These are phyloP conservation scores for Alnus glutinosa DNA, from an alignment of 306 rosid genomes.

Conservation along the genomic window DNA sequence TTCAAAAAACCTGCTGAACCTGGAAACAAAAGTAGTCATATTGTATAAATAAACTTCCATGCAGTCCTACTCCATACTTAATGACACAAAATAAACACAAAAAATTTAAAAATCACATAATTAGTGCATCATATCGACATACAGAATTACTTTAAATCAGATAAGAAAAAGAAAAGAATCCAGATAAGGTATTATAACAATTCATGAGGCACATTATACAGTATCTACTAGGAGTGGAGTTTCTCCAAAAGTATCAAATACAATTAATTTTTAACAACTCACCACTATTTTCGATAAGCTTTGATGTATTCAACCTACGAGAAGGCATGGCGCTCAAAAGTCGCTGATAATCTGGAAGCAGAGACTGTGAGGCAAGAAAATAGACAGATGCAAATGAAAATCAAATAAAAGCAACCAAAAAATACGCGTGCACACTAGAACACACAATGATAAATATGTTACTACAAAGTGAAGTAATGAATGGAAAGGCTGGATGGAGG, in stretches of 20 bases:
- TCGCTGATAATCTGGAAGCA: conserved; percentile 99
- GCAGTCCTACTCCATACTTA: neutral
- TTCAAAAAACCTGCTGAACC: neutral
- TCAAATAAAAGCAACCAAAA: conserved; percentile 35
- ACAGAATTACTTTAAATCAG: neutral
- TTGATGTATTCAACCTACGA: conserved; percentile 94
- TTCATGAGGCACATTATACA: neutral
- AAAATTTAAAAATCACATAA: neutral
- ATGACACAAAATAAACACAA: neutral
- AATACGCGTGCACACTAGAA: conserved; percentile 10
- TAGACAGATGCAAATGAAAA: conserved; percentile 50
- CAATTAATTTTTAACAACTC: conserved; percentile 36
- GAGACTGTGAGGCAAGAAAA: conserved; percentile 73
- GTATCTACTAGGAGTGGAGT: neutral
- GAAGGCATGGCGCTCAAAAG: conserved; percentile 87
- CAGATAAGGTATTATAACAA: neutral
- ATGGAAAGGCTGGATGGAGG: neutral
- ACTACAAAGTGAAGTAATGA: conserved; percentile 16
- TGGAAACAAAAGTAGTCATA: neutral
- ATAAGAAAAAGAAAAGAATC: neutral
- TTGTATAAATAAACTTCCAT: neutral
- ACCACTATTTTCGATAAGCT: conserved; percentile 97
- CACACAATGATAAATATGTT: conserved; percentile 6
- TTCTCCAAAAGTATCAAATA: conserved; percentile 1
- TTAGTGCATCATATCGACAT: neutral